Evolutionary conservation across 2,329 filamentous ascomycete genomes (phyloP), one percentile per base, ranked within the genome.

Genomic region (Apiospora hydei): DNA sequence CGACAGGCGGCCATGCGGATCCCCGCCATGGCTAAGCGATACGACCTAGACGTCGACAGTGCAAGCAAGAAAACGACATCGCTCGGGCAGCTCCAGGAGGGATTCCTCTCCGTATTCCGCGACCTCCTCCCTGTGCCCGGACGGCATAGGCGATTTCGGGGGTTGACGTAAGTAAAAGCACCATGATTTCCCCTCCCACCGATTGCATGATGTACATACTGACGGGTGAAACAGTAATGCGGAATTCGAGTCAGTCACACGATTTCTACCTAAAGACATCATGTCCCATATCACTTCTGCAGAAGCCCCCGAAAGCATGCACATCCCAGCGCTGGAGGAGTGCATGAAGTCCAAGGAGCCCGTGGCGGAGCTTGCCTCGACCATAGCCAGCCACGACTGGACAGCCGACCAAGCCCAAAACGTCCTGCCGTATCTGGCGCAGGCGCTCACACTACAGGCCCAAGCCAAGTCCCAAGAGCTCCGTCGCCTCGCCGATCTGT

Each of bases 381-480:
- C 30, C 18, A 3, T 68, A n/a, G 21, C 18, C 14, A 14, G 11
- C n/a, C 43, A 47, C 30, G 3, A 18, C n/a, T 68, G 66, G 66
- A 68, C 66, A 21, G 14, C 43, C 14, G n/a, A 68, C 14, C 43
- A 68, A 21, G 66, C 66, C 21, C 66, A 68, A 5, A 47, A 21
- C 46, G 18, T 68, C 43, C 47, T 47, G 18, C 43, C 66, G 30
- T 47, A 47, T 30, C 10, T 68, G 8, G 43, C 46, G 6, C 43
- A 44, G 43, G 66, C 66, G 13, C 3, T 47, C 24, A 34, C 47
- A 8, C 18, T 47, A 10, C 30, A 46, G 8, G 24, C 14, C 6
- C n/a, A 30, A n/a, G 66, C 66, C 24, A 68, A 68, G 26, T 68
- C 66, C 18, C 43, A 44, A 26, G 66, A 68, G 43, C 66, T 68